phyloP scores from a whole-genome alignment of 1,284 basidiomycete genomes.

The Puccinia horiana region DNA sequence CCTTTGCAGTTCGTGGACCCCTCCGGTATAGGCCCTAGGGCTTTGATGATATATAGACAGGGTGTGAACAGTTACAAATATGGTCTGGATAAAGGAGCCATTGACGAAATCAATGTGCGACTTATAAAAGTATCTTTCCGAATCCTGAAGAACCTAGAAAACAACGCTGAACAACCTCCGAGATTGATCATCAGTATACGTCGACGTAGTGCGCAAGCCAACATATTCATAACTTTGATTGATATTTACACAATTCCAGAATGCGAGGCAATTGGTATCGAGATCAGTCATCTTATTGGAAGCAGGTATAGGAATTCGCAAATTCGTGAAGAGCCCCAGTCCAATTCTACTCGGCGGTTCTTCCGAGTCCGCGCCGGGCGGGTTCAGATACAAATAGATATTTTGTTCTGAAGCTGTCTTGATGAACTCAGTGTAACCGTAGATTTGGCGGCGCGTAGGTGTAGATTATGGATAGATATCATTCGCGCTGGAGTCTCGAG shows the following conservation, averaged over 20 bases:
- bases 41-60: too few relatives aligned
- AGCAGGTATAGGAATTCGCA: background rate
- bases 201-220: background rate
- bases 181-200: background rate
- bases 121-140: background rate
- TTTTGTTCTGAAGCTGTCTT: background rate
- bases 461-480: too few relatives aligned
- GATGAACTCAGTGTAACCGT: background rate
- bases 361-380: background rate
- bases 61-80: too few relatives aligned
- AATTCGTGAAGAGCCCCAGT: background rate
- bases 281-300: too few relatives aligned
- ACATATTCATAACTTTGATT: background rate
- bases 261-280: background rate
- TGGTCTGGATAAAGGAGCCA: background rate
- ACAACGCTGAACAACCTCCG: background rate
- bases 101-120: background rate
- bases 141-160: background rate
- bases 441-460: background rate
- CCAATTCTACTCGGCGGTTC: background rate
- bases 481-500: background rate
- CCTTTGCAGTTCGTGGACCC: too few relatives aligned
- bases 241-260: background rate
- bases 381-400: background rate
- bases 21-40: too few relatives aligned